A percentile compares a stretch with the other conserved stretches of the same genome.
Evolutionary conservation across 257 asterid species (phyloP).

Genomic region (Ajuga chamaepitys): DNA sequence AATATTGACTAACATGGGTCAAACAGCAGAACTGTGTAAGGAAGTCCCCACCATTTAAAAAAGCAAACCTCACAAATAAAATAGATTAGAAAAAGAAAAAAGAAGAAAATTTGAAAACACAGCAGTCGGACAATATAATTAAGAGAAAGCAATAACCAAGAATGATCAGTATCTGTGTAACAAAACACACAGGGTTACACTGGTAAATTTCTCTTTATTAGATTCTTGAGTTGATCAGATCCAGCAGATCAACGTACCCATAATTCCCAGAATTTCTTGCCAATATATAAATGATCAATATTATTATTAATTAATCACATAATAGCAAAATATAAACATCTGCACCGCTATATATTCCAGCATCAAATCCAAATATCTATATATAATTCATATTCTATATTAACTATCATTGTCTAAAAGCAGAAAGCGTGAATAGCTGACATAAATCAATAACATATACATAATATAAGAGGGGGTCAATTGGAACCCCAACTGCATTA

Average conservation of each 20-base stretch:
- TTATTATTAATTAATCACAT: not conserved
- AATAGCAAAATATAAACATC: not conserved
- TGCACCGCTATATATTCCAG: constrained; percentile 9
- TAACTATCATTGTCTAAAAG: constrained; percentile 14
- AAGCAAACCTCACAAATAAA: not conserved
- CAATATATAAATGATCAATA: not conserved
- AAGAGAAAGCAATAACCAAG: not conserved
- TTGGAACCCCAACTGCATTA: constrained; percentile 4
- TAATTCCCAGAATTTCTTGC: not conserved
- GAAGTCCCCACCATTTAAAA: not conserved
- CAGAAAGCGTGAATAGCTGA: not conserved
- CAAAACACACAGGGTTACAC: constrained; percentile 23
- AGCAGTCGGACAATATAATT: not conserved
- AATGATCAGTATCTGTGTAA: not conserved
- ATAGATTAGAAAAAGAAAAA: not conserved
- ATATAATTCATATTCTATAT: constrained; percentile 1
- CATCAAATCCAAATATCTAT: constrained; percentile 6
- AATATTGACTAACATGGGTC: not conserved
- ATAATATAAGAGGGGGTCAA: not conserved
- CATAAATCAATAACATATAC: not conserved
- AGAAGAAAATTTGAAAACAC: not conserved
- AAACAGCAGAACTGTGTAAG: not conserved
- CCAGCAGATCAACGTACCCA: not conserved
- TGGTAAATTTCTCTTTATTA: constrained; percentile 15
- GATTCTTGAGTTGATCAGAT: constrained; percentile 17